Conservation (phyloP, 495 filamentous ascomycete genomes). For the Lepraria neglecta region DNA sequence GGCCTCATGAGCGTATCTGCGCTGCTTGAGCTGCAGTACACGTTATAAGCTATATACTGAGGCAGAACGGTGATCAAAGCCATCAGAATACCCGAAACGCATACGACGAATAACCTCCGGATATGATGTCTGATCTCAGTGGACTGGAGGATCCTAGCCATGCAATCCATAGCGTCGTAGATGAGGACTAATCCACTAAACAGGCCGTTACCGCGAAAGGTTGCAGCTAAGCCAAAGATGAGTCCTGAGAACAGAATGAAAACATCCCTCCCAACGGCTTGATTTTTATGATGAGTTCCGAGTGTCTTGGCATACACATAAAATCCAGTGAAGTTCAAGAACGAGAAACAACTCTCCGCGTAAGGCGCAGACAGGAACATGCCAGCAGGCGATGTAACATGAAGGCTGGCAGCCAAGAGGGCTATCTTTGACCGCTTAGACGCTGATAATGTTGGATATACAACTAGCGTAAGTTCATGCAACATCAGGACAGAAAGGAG, state of each 20-base stretch:
- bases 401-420: slow-evolving; percentile 61
- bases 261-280: slow-evolving; percentile 35
- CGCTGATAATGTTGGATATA: slow-evolving; percentile 27
- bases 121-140: slow-evolving; percentile 10
- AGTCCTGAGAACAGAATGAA: slow-evolving; percentile 53
- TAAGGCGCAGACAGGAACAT: slow-evolving; percentile 87
- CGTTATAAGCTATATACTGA: slow-evolving; percentile 66
- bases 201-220: slow-evolving; percentile 79
- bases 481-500: slow-evolving; percentile 65
- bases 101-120: slow-evolving; percentile 32
- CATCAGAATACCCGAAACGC: slow-evolving; percentile 59
- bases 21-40: slow-evolving; percentile 52
- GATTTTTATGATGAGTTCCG: slow-evolving; percentile 30
- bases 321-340: slow-evolving; percentile 68
- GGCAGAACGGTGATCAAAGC: slow-evolving; percentile 61
- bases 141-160: slow-evolving; percentile 30
- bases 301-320: slow-evolving; percentile 60
- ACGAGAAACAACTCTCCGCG: slow-evolving; percentile 70
- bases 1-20: slow-evolving; percentile 40
- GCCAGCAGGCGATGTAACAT: slow-evolving; percentile 80
- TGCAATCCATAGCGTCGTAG: slow-evolving; percentile 44
- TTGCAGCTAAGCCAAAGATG: slow-evolving; percentile 66
- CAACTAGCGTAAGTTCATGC: slow-evolving; percentile 47
- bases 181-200: slow-evolving; percentile 72
- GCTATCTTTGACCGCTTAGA: slow-evolving; percentile 41